Evolutionary conservation across 1,284 basidiomycete genomes (phyloP), one percentile per base, ranked within the genome.

Genomic region (Malassezia yamatoensis): DNA sequence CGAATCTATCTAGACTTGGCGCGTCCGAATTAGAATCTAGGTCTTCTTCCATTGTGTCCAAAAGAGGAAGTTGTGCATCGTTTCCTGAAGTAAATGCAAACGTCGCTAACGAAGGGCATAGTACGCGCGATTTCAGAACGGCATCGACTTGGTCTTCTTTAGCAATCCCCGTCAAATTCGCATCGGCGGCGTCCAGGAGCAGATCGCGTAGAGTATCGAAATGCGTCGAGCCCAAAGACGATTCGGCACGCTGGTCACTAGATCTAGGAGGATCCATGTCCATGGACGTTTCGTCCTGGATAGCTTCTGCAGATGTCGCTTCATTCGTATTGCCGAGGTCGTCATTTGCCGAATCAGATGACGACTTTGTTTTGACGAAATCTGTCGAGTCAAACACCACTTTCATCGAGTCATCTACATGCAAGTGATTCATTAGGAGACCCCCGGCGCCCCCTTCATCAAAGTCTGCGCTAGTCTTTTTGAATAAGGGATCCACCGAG

Each of bases 321-420:
- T 21, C 18, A n/a, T 15, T 41, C 16, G 39, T n/a, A 21, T 41
- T 21, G 39, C 16, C 39, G 8, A 2, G 3, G 2, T 9, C 8
- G 42, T 18, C 42, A 29, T 45, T 16, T 4, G 16, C 43, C 9
- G 24, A 34, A n/a, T 51, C 39, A 5, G 11, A 16, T 1, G 40
- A 33, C 13, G 44, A 44, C 34, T 37, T 49, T 6, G 21, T 15
- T 32, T 51, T 58, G 20, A 49, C 84, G 0, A 88, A 87, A 71
- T 96, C 94, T 53, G 90, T 86, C 4, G 91, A 90, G 75, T 98
- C 93, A 68, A 98, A 98, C 33, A 98, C 88, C 45, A 98, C 87
- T 54, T 90, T 81, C 71, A 94, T 81, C 36, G 83, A 83, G 4
- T 86, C 85, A 61, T 94, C 89, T 18, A 83, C 82, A 5, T 87